Conservation (phyloP, 1,139 yeast genomes). For the Pichia cactophila region DNA sequence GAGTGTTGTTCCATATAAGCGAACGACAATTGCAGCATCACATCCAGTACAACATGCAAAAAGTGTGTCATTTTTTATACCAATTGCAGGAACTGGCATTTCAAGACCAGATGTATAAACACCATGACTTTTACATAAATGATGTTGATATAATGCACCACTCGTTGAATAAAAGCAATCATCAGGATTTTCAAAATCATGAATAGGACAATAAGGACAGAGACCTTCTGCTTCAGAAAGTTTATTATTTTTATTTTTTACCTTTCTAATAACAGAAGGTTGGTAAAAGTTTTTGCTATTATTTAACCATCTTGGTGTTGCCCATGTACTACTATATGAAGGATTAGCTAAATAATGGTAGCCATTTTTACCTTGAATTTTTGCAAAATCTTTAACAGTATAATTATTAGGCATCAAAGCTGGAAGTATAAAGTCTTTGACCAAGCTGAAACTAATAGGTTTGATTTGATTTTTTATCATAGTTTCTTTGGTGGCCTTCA, state of each 20-base stretch:
- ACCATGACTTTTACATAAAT: neutral
- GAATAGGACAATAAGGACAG: neutral
- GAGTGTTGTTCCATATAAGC: neutral
- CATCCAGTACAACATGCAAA: neutral
- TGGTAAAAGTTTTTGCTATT: neutral
- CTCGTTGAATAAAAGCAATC: neutral
- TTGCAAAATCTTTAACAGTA: neutral
- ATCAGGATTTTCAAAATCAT: neutral
- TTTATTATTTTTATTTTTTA: neutral
- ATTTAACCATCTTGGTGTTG: neutral
- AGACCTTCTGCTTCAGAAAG: neutral
- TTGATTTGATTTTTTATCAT: neutral
- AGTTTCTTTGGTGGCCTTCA: neutral
- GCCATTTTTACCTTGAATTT: neutral
- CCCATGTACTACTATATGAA: neutral
- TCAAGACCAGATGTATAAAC: neutral
- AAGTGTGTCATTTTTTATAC: neutral
- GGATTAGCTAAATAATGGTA: neutral
- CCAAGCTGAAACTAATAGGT: neutral
- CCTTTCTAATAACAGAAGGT: neutral
- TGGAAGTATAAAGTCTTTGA: neutral
- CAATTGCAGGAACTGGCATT: neutral
- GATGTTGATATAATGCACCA: neutral
- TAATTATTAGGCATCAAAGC: neutral
- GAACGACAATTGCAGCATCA: neutral